These are phyloP conservation scores for Casuarina glauca DNA, from an alignment of 306 rosid species.

Conservation along the genomic window DNA sequence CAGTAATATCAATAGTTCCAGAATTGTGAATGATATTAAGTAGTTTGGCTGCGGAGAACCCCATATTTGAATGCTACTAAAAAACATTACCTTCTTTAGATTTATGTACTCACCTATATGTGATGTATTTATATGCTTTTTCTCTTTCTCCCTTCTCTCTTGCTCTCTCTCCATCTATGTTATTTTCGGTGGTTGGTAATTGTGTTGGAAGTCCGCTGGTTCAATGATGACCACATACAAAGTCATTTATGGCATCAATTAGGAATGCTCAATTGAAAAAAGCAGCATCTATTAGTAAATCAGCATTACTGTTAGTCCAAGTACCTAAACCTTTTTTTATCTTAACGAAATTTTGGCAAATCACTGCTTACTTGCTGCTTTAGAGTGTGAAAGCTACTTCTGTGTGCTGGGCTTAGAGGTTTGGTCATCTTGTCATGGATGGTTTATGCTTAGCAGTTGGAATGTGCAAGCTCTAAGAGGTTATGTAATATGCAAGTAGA, in stretches of 20 bases:
- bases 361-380: neutral
- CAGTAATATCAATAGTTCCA: neutral
- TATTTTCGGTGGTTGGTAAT: neutral
- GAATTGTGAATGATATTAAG: neutral
- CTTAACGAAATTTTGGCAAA: neutral
- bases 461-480: neutral
- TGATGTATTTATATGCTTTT: neutral
- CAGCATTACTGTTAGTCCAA: neutral
- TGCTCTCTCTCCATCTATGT: neutral
- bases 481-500: neutral
- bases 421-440: neutral
- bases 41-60: neutral
- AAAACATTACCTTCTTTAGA: neutral
- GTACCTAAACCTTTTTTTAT: neutral
- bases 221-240: neutral
- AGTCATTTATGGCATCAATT: neutral
- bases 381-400: neutral
- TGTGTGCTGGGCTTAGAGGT: neutral
- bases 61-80: neutral
- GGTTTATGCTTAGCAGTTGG: conserved; percentile 7
- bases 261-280: neutral
- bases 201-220: neutral
- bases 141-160: neutral
- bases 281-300: neutral
- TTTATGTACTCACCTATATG: neutral